Evolutionary conservation across 257 asterid species (phyloP).

Genomic region (Gentiana dahurica): DNA sequence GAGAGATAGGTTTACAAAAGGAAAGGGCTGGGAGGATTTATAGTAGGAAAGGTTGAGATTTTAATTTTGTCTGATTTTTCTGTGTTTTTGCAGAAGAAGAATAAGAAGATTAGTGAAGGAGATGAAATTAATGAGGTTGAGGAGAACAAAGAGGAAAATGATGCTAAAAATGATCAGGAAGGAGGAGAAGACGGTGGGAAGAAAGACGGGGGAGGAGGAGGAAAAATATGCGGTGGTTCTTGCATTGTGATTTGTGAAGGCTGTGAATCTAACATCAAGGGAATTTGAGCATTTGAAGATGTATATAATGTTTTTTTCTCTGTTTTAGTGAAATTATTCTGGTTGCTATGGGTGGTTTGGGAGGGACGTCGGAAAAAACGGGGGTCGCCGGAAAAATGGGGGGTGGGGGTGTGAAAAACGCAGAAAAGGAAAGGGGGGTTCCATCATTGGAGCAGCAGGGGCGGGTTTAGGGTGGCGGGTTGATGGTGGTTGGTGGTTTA

Average conservation of each 20-base stretch:
- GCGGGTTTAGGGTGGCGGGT: too few species aligned
- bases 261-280: constrained; percentile 45
- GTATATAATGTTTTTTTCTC: neutral
- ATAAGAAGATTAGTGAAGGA: constrained; percentile 10
- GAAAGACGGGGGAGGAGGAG: constrained; percentile 14
- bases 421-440: too few species aligned
- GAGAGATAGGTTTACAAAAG: too few species aligned
- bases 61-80: neutral
- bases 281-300: constrained; percentile 53
- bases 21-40: too few species aligned
- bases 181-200: constrained; percentile 14
- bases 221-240: constrained; percentile 30
- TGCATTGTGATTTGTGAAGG: constrained; percentile 48
- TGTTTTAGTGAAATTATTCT: neutral
- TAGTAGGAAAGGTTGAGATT: too few species aligned
- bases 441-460: too few species aligned
- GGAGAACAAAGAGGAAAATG: neutral
- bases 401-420: too few species aligned
- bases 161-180: neutral
- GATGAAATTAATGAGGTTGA: neutral
- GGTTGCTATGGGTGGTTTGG: neutral
- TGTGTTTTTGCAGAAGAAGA: constrained; percentile 18
- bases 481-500: too few species aligned
- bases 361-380: too few species aligned
- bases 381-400: too few species aligned